Evolutionary conservation across 805 yeast genomes (phyloP).

Genomic region (Hanseniaspora taiwanica): DNA sequence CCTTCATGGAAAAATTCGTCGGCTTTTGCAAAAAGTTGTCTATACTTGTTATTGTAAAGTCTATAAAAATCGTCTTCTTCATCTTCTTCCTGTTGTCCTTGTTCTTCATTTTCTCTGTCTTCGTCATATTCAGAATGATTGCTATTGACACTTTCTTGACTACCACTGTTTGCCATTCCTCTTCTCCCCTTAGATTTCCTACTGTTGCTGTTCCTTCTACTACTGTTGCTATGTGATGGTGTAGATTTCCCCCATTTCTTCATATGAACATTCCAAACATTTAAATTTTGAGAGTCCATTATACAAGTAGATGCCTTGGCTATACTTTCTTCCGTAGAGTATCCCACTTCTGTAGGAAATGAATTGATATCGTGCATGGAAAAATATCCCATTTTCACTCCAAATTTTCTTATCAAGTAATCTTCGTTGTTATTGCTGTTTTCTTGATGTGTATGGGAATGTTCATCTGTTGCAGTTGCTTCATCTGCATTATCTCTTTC

Average conservation of each 20-base stretch:
- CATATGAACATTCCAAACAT: constrained; percentile 75
- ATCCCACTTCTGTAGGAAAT: constrained; percentile 71
- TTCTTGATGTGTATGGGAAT: constrained; percentile 17
- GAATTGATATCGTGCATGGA: constrained; percentile 78
- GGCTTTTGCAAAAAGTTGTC: constrained; percentile 50
- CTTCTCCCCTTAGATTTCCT: too few species aligned
- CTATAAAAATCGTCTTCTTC: constrained; percentile 52
- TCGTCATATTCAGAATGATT: neutral
- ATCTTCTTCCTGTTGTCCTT: neutral
- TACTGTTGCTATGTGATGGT: too few species aligned
- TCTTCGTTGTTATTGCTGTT: constrained; percentile 30
- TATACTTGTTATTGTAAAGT: constrained; percentile 48
- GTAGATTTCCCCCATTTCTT: constrained; percentile 37
- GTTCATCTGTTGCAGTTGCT: constrained; percentile 11
- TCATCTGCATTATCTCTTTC: constrained; percentile 9
- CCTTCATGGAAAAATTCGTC: constrained; percentile 45
- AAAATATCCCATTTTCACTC: constrained; percentile 62
- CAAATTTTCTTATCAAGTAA: constrained; percentile 28
- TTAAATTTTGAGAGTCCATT: constrained; percentile 59
- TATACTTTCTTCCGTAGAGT: constrained; percentile 56
- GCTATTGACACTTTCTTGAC: too few species aligned
- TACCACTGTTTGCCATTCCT: too few species aligned
- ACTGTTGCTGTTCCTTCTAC: too few species aligned
- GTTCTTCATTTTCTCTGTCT: constrained; percentile 1
- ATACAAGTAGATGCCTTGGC: constrained; percentile 70